Percentiles rank a stretch among this genome's conserved stretches.
Conservation (phyloP, 805 yeast genomes). For the Hanseniaspora osmophila region DNA sequence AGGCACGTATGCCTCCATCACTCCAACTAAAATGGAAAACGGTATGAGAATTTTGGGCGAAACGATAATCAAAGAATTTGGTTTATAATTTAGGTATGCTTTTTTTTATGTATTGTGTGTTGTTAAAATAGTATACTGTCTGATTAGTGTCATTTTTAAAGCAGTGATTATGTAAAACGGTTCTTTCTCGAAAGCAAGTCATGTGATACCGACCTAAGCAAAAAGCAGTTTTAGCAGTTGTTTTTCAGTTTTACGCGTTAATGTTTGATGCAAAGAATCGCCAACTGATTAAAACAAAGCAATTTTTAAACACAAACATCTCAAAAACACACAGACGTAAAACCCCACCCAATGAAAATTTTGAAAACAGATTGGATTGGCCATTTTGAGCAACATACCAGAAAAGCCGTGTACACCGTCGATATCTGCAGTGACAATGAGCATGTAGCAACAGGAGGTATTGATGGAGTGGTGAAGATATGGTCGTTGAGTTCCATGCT, state of each 20-base stretch:
- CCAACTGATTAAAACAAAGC: no score
- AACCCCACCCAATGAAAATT: slow-evolving; percentile 35
- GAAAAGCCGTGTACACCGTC: slow-evolving; percentile 75
- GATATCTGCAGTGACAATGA: slow-evolving; percentile 70
- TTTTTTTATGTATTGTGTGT: background rate
- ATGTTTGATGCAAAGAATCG: background rate
- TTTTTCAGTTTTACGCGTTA: background rate
- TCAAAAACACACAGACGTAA: background rate
- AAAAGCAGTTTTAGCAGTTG: no score
- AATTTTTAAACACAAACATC: no score
- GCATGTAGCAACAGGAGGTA: slow-evolving; percentile 84
- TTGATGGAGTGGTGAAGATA: slow-evolving; percentile 81
- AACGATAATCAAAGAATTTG: slow-evolving; percentile 6
- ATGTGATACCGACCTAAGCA: no score
- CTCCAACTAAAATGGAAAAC: slow-evolving; percentile 7
- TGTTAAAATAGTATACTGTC: no score
- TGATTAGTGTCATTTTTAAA: no score
- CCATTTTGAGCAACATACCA: slow-evolving; percentile 64
- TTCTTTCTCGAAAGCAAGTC: no score
- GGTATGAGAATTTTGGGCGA: slow-evolving; percentile 8
- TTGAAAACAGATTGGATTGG: slow-evolving; percentile 60
- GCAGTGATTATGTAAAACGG: no score
- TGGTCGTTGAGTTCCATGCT: slow-evolving; percentile 58
- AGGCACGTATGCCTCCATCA: slow-evolving; percentile 11
- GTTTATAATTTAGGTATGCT: background rate